Evolutionary conservation across 208 protist species (phyloP).

Genomic region (Zelonia costaricensis): DNA sequence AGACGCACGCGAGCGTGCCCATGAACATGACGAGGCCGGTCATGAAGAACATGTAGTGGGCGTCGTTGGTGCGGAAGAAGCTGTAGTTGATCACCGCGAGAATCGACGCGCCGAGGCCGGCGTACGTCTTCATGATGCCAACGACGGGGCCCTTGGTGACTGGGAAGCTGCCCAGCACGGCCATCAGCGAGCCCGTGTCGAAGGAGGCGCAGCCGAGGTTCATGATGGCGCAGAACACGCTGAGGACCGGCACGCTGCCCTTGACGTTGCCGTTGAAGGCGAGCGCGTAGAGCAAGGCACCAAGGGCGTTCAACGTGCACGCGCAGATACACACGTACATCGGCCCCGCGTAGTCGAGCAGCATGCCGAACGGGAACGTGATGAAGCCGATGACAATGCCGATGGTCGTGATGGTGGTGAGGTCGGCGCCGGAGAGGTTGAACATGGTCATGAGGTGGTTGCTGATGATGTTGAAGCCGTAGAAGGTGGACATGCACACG

Average conservation of each 20-base stretch:
- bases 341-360: slow-evolving; percentile 65
- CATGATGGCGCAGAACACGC: slow-evolving; percentile 58
- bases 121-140: slow-evolving; percentile 54
- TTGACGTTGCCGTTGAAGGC: slow-evolving; percentile 51
- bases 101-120: slow-evolving; percentile 48
- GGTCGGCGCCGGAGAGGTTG: slow-evolving; percentile 28
- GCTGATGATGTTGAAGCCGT: slow-evolving; percentile 65
- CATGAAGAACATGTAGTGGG: slow-evolving; percentile 68
- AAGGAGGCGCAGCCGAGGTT: slow-evolving; percentile 58
- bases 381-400: slow-evolving; percentile 47
- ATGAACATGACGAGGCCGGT: slow-evolving; percentile 22
- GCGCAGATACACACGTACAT: slow-evolving; percentile 36
- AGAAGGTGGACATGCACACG: slow-evolving; percentile 40
- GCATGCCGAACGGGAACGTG: slow-evolving; percentile 47
- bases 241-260: slow-evolving; percentile 29
- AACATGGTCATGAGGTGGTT: slow-evolving; percentile 41
- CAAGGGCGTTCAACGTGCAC: slow-evolving; percentile 30
- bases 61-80: slow-evolving; percentile 41
- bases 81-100: slow-evolving; percentile 48
- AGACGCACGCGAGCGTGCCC: slow-evolving; percentile 26
- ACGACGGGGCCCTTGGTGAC: slow-evolving; percentile 46
- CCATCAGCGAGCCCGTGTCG: slow-evolving; percentile 69
- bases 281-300: slow-evolving; percentile 52
- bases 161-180: slow-evolving; percentile 58
- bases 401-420: slow-evolving; percentile 64